phyloP scores from a whole-genome alignment of 768 basidiomycete genomes.

The Agrocybe chaxingu region DNA sequence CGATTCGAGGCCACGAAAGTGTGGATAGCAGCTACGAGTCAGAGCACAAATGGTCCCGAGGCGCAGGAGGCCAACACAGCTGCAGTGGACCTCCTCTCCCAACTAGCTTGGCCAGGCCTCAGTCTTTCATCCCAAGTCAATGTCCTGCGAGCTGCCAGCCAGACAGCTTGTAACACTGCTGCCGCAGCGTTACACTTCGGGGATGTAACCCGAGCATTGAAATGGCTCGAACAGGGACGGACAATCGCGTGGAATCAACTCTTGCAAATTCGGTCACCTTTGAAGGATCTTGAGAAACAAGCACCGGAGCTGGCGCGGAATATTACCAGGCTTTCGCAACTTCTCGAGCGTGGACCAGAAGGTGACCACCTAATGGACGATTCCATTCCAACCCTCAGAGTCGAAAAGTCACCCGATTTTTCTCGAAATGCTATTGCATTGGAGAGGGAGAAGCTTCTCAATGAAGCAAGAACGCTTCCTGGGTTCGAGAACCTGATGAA shows the following conservation, averaged over 20 bases:
- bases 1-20: conserved; percentile 1
- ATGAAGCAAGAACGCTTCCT: conserved; percentile 5
- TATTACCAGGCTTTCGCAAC: conserved; percentile 3
- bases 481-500: conserved; percentile 27
- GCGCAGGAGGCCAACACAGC: conserved; percentile 1
- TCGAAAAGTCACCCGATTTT: background rate
- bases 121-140: conserved; percentile 5
- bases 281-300: conserved; percentile 1
- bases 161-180: conserved; percentile 4
- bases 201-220: background rate
- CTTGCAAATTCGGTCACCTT: conserved; percentile 3
- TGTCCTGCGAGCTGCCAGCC: background rate
- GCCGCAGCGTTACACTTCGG: conserved; percentile 4
- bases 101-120: conserved; percentile 7
- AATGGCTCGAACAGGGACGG: conserved; percentile 12
- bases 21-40: conserved; percentile 1
- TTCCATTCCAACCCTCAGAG: too few relatives aligned
- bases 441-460: conserved; percentile 4
- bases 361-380: background rate
- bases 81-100: conserved; percentile 4
- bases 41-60: background rate
- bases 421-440: background rate
- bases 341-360: background rate
- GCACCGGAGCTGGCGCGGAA: conserved; percentile 5
- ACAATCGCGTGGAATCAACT: conserved; percentile 11